Evolutionary conservation across 352 stramenopile genomes (phyloP), one percentile per base, ranked within the genome.

Genomic region (Phytophthora fragariae): DNA sequence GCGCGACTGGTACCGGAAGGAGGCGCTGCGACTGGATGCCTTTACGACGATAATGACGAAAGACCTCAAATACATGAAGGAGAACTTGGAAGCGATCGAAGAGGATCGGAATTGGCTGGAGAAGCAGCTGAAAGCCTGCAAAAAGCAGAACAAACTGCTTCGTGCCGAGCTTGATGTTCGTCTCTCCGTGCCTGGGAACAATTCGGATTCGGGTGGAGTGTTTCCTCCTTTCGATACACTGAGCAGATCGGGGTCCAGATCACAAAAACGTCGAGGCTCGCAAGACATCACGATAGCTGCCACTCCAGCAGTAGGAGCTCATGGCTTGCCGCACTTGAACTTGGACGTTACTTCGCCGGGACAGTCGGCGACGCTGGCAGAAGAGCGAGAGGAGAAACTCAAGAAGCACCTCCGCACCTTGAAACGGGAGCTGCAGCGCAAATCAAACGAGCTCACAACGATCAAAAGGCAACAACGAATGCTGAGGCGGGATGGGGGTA

Each of bases 121-220:
- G 61, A 95, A 96, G 39, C 94, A 98, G 72, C 84, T 98, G 5
- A 98, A 98, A 70, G 91, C 89, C 7, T 97, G 89, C 68, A 98
- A 98, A 72, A 98, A 97, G 61, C 92, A 98, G 64, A 98, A 98
- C 76, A 98, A 98, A 71, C 65, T 98, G 27, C 77, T 97, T 35
- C 88, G 88, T 21, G 88, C 90, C 0, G 91, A 95, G 52, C 72
- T 97, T 6, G 90, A 95, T 29, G 76, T 94, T 52, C 83, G 87
- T 2, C 52, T 92, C 7, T 50, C 75, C 10, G 78, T 70, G 3
- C 57, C 76, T 8, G 65, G 57, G 3, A 87, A 74, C 29, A 70
- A 66, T 50, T 64, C 72, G 3, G 74, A 82, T 29, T 59, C 52
- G 21, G 61, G 35, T 29, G 63, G 61, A 12, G 29, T 77, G 19